These are phyloP conservation scores for Talaromyces amestolkiae DNA, from an alignment of 2,329 filamentous ascomycete genomes.

Conservation along the genomic window DNA sequence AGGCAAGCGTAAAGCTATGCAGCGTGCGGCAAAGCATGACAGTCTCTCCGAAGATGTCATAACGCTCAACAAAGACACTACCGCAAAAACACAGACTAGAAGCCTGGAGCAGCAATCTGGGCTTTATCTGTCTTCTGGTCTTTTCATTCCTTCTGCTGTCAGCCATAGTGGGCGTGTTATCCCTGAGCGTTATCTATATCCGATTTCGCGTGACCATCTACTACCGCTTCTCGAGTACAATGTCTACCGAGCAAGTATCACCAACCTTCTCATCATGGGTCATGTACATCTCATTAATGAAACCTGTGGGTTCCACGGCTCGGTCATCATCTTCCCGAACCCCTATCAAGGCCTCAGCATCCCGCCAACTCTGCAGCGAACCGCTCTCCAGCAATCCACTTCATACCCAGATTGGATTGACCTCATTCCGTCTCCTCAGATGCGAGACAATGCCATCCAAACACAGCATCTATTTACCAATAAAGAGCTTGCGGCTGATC, in stretches of 20 bases:
- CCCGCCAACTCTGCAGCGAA: constrained; percentile 32
- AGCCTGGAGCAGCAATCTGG: neutral
- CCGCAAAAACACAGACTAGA: neutral
- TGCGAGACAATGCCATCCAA: constrained; percentile 36
- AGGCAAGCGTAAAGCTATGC: constrained; percentile 11
- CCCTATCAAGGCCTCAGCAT: constrained; percentile 13
- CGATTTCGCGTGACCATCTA: constrained; percentile 22
- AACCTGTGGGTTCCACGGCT: neutral
- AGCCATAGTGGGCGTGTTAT: neutral
- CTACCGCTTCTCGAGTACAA: constrained; percentile 27
- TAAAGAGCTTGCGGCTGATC: constrained; percentile 36
- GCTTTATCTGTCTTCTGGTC: neutral
- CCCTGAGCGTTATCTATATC: constrained; percentile 9
- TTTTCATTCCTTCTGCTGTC: neutral
- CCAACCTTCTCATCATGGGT: constrained; percentile 24
- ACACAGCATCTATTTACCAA: constrained; percentile 28
- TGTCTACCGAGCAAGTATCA: constrained; percentile 24
- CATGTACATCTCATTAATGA: constrained; percentile 4
- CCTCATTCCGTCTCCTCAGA: constrained; percentile 37
- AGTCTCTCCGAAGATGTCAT: neutral
- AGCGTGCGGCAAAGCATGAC: neutral
- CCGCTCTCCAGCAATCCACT: constrained; percentile 31
- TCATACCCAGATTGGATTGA: constrained; percentile 39
- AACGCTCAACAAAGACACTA: neutral
- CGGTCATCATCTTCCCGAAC: neutral